Conservation (phyloP, 2,329 filamentous ascomycete species). For the Microcyclospora tardicrescens region DNA sequence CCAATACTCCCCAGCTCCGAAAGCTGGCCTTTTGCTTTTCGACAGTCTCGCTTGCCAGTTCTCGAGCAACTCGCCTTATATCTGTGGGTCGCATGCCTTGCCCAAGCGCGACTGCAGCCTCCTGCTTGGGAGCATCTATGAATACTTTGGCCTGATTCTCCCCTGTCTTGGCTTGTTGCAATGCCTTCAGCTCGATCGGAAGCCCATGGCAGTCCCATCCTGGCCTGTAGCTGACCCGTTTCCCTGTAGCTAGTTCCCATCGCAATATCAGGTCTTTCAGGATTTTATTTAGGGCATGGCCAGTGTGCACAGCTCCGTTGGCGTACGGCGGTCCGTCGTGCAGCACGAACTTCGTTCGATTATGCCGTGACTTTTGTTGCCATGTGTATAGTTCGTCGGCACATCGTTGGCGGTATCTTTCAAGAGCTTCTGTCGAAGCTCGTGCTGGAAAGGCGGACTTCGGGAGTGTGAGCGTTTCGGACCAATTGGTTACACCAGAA, state of each 20-base stretch:
- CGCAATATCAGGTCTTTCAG: constrained; percentile 88
- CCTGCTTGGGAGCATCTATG: constrained; percentile 20
- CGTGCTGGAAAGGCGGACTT: constrained; percentile 37
- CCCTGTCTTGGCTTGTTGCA: constrained; percentile 41
- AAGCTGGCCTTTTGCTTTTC: constrained; percentile 62
- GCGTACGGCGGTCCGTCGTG: constrained; percentile 97
- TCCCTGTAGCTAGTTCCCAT: constrained; percentile 65
- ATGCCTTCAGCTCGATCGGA: constrained; percentile 90
- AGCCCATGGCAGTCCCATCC: constrained; percentile 98
- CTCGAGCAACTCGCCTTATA: constrained; percentile 51
- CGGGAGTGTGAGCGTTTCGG: constrained; percentile 34
- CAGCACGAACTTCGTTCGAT: constrained; percentile 54
- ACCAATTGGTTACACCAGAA: constrained; percentile 11
- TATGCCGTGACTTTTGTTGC: constrained; percentile 46
- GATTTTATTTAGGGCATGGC: constrained; percentile 93
- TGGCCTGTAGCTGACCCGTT: constrained; percentile 66
- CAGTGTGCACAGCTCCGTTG: constrained; percentile 81
- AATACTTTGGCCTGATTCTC: constrained; percentile 23
- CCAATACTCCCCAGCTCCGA: constrained; percentile 62
- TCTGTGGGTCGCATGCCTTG: constrained; percentile 11
- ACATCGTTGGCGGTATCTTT: constrained; percentile 57
- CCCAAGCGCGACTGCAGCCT: constrained; percentile 22
- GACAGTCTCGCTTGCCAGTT: constrained; percentile 56
- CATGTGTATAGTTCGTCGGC: constrained; percentile 82
- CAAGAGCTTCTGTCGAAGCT: constrained; percentile 29